Evolutionary conservation across 129 eudicot genomes (phyloP), one percentile per base, ranked within the genome.

Genomic region (Silybum marianum): DNA sequence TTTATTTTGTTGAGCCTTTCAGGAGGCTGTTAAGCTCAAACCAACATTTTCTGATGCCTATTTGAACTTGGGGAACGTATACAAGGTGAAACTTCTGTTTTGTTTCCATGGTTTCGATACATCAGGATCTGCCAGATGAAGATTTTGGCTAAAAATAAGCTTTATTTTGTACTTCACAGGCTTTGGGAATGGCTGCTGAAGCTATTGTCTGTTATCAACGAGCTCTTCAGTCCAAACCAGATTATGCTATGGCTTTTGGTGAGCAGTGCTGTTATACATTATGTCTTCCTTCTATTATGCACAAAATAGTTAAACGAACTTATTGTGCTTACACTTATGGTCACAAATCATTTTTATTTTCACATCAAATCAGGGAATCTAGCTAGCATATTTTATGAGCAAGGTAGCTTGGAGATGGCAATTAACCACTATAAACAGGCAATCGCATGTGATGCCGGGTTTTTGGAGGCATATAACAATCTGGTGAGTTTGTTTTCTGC

Each of bases 11-110:
- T 72, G 58, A 70, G 28, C 69, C 58, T 82, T 72, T 25, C 91
- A 93, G 99, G 99, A 93, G 89, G 98, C 99, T 8, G 93, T 95
- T 73, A 93, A 93, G 81, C 89, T 91, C 82, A 95, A 95, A 82
- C 99, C 98, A 73, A 80, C 89, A 14, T 95, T 91, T 76, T 42
- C 94, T 16, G 99, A 95, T 88, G 97, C 99, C 23, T 90, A 89
- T 84, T 78, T 93, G 84, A 93, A 95, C 83, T 58, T 95, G 86
- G 99, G 97, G 74, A 92, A 92, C 82, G 96, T 90, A 32, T 92
- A 95, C 80, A 95, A 95, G 97, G 99, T 95, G 67, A 87, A 76
- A 80, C 67, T 46, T 16, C 48, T 48, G 18, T 44, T 46, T 46
- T 32, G 12, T 6, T 46, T 22, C 79, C 67, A 82, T 69, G 26